Evolutionary conservation across 1,284 basidiomycete genomes (phyloP).

Genomic region (Inonotus hispidus): DNA sequence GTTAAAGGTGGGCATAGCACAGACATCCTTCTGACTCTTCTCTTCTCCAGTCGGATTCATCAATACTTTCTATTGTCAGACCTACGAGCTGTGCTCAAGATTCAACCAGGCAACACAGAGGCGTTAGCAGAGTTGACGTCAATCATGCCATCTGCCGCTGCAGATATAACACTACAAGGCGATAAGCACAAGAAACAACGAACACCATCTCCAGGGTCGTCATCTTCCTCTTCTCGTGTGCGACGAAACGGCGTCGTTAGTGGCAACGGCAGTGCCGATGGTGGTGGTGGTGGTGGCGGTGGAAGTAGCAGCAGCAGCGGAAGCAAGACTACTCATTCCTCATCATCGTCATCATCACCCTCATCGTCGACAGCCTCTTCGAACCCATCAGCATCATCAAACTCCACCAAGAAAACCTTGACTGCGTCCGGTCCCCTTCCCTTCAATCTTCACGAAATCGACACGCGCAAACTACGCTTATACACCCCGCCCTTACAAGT

Average conservation of each 20-base stretch:
- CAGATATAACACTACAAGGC: neutral
- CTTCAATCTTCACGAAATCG: constrained; percentile 42
- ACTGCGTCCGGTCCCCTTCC: constrained; percentile 31
- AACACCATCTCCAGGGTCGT: constrained; percentile 7
- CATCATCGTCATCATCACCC: neutral
- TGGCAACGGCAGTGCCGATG: neutral
- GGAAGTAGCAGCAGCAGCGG: neutral
- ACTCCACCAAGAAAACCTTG: neutral
- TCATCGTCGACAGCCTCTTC: neutral
- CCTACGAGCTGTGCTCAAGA: constrained; percentile 47
- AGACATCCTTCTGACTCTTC: neutral
- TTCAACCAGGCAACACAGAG: constrained; percentile 57
- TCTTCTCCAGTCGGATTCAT: neutral
- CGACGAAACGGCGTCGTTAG: neutral
- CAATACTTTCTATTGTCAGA: constrained; percentile 33
- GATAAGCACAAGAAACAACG: neutral
- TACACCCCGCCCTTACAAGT: constrained; percentile 38
- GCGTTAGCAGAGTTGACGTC: constrained; percentile 47
- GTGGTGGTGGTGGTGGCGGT: neutral
- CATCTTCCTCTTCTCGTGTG: constrained; percentile 4
- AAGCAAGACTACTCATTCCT: neutral
- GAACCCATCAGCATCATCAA: neutral
- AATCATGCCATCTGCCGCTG: constrained; percentile 31
- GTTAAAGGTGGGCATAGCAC: constrained; percentile 41
- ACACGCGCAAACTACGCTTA: constrained; percentile 49